Evolutionary conservation across 2,329 filamentous ascomycete genomes (phyloP), one percentile per base, ranked within the genome.

Genomic region (Curvularia lunata): DNA sequence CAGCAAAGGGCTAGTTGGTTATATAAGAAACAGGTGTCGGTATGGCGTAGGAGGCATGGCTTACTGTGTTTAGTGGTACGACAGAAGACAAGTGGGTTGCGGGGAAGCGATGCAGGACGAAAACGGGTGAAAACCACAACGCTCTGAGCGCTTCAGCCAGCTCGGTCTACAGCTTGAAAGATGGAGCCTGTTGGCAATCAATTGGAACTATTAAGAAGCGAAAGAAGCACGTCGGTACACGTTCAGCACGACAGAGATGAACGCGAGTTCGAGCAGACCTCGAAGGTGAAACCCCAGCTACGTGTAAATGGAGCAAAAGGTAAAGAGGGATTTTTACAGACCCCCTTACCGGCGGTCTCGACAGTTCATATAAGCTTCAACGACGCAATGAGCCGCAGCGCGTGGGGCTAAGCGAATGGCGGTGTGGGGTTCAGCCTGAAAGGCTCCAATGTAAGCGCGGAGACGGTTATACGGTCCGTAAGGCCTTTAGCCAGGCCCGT

Each of bases 401-500:
- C 67, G 71, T 71, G 70, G 70, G 70, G 65, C 69, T 71, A 69
- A 71, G 66, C 68, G 68, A 72, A 59, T 56, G 47, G 59, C 63
- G 63, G 56, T 64, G 73, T 73, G 71, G 71, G 70, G 71, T 71
- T 62, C 56, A 62, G 56, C 63, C 64, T 62, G 58, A 68, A 67
- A 55, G 56, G 65, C 67, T 25, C 67, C 63, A 46, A 48, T 54
- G 58, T 57, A 67, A 64, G 66, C 67, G 63, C 66, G 66, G 64
- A 64, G 56, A 52, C 72, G 72, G 72, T 59, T 68, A 56, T 61
- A 65, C 71, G 73, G 71, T 64, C 73, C 73, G 73, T 59, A 62
- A 64, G 48, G 65, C 70, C 70, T 68, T 74, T 66, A 67, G 51
- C 64, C 67, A 68, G 48, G 45, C 42, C 30, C 41, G 37, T 49